phyloP scores from a whole-genome alignment of 257 asterid genomes.

The Echites panduratus region DNA sequence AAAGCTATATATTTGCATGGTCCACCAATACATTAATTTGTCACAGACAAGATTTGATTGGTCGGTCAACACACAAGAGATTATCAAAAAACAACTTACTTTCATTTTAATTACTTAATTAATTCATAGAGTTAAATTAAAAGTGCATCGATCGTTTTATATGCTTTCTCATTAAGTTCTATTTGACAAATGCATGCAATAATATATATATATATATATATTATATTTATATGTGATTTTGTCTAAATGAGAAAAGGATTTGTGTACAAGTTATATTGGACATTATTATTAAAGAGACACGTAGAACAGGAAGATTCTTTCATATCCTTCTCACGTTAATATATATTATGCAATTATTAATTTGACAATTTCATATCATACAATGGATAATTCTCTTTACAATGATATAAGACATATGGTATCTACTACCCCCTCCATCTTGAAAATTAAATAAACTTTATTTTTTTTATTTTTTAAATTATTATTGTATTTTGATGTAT shows the following conservation, averaged over 20 bases:
- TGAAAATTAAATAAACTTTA: too few relatives aligned
- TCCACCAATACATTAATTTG: constrained; percentile 25
- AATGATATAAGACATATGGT: too few relatives aligned
- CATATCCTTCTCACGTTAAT: neutral
- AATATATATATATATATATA: too few relatives aligned
- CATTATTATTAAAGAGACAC: neutral
- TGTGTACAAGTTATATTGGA: too few relatives aligned
- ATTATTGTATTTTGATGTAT: too few relatives aligned
- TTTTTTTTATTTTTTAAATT: too few relatives aligned
- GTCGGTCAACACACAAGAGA: constrained; percentile 4
- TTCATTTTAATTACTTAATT: too few relatives aligned
- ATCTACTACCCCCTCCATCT: too few relatives aligned
- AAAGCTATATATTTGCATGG: constrained; percentile 22
- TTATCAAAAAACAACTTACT: too few relatives aligned
- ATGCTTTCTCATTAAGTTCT: neutral
- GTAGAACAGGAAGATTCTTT: neutral
- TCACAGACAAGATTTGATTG: neutral
- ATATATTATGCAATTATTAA: neutral
- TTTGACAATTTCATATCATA: neutral
- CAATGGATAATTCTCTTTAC: too few relatives aligned
- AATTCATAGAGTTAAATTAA: too few relatives aligned
- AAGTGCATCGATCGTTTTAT: too few relatives aligned
- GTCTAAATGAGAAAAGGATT: neutral
- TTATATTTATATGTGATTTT: neutral
- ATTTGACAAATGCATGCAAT: neutral